Conservation (phyloP, 75 land plant species). For the Sequoiadendron giganteum region DNA sequence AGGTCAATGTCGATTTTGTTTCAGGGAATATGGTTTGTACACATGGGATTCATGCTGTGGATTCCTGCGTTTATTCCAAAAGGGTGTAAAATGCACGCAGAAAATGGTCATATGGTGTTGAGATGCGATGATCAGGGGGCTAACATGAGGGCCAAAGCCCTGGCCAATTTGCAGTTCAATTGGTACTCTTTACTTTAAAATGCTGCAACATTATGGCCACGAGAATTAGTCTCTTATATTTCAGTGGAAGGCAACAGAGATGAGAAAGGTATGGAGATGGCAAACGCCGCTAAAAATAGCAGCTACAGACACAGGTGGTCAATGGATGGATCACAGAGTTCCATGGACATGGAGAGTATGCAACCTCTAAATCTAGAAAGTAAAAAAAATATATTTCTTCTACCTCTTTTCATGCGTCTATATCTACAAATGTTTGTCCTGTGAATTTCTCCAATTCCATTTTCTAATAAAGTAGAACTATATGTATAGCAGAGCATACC, state of each 20-base stretch:
- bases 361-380: background rate
- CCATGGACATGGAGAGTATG: background rate
- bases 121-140: constrained; percentile 35
- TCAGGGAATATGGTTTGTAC: constrained; percentile 64
- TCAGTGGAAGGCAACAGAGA: too few relatives aligned
- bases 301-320: too few relatives aligned
- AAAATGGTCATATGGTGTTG: constrained; percentile 49
- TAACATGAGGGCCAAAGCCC: constrained; percentile 51
- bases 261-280: too few relatives aligned
- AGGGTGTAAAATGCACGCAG: constrained; percentile 48
- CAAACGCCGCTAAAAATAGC: too few relatives aligned
- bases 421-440: too few relatives aligned
- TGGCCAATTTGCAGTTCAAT: constrained; percentile 65
- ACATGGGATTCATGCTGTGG: constrained; percentile 77
- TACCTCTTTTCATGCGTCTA: too few relatives aligned
- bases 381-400: background rate
- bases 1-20: constrained; percentile 53
- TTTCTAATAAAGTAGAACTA: too few relatives aligned
- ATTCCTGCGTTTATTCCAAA: constrained; percentile 57
- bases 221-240: too few relatives aligned
- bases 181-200: constrained; percentile 42
- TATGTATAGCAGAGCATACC: too few relatives aligned
- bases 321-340: background rate
- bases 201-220: background rate
- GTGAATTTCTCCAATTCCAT: too few relatives aligned